Evolutionary conservation across 768 basidiomycete genomes (phyloP), one percentile per base, ranked within the genome.

Genomic region (Tricholoma saponaceum): DNA sequence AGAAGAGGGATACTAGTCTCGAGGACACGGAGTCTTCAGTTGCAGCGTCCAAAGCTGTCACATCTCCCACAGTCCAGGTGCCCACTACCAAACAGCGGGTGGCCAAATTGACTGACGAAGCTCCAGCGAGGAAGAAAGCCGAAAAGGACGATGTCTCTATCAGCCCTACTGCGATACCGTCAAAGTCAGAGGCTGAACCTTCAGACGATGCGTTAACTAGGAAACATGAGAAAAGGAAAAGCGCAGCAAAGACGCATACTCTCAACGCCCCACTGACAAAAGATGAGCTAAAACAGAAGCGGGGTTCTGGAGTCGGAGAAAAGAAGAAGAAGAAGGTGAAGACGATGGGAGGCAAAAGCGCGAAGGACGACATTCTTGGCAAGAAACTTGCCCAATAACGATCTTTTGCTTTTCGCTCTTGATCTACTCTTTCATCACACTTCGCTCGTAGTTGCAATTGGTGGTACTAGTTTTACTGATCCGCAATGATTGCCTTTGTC

Each of bases 211-310:
- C 39, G 9, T 18, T 25, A 25, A 30, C 16, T 4, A 26, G 6
- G 20, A 61, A 56, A 50, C 47, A 57, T 47, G 49, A 60, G 54
- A 60, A 64, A 52, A 65, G 58, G 54, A 62, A 63, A 41, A 49
- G 22, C 55, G 50, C 58, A 37, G 53, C 59, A 16, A 44, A 58
- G 14, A 25, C 63, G 13, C 26, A 44, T 26, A 46, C 28, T 23
- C 18, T 22, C 14, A 50, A 41, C 13, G 26, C 64, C 3, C 56
- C 69, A 12, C 46, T 79, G 52, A 75, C 71, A 7, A 74, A 66
- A 49, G 74, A 77, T 16, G 83, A 83, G 59, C 63, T 81, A 61
- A 85, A 85, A 71, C 74, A 77, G 67, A 86, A 86, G 66, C 75
- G 76, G 54, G 68, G 68, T 20, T 69, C 66, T 1, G 72, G 67